Conservation (phyloP, 2,329 filamentous ascomycete species). For the Drechslera avenae region DNA sequence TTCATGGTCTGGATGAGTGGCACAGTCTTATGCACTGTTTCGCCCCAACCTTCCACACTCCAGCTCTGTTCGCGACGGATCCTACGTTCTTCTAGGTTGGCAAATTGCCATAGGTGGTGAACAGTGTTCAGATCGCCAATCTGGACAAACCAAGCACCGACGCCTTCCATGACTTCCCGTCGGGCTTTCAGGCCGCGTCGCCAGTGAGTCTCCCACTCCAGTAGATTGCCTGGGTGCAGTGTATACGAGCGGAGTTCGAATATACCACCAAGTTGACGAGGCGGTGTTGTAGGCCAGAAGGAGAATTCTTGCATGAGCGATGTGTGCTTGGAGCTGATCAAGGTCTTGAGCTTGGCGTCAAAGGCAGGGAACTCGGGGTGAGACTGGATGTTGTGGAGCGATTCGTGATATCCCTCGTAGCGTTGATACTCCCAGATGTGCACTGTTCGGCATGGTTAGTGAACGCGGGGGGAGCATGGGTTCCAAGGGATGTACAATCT, state of each 20-base stretch:
- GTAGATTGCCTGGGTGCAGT: conserved; percentile 88
- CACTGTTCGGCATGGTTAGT: conserved; percentile 61
- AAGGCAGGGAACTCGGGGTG: conserved; percentile 86
- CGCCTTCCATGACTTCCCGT: conserved; percentile 96
- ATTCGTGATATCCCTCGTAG: conserved; percentile 94
- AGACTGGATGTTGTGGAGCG: conserved; percentile 79
- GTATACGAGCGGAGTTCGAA: conserved; percentile 98
- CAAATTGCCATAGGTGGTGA: conserved; percentile 98
- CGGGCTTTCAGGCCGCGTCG: conserved; percentile 86
- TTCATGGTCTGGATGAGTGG: conserved; percentile 97
- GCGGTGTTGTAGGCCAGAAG: conserved; percentile 96
- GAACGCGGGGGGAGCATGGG: neutral
- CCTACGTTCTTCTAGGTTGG: conserved; percentile 92
- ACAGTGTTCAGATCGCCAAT: conserved; percentile 97
- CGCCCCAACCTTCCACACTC: conserved; percentile 92
- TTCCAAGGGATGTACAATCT: conserved; percentile 35
- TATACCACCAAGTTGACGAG: conserved; percentile 84
- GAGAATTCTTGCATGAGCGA: conserved; percentile 99
- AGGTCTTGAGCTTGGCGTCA: conserved; percentile 79
- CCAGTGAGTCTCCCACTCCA: conserved; percentile 99
- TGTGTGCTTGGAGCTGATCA: conserved; percentile 82
- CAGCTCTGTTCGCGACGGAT: conserved; percentile 91
- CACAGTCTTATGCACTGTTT: conserved; percentile 98
- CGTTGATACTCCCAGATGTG: conserved; percentile 99
- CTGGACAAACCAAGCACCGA: conserved; percentile 98